Base-by-base conservation (phyloP, 2,329 filamentous ascomycete species). In the Diaporthe sp. region DNA sequence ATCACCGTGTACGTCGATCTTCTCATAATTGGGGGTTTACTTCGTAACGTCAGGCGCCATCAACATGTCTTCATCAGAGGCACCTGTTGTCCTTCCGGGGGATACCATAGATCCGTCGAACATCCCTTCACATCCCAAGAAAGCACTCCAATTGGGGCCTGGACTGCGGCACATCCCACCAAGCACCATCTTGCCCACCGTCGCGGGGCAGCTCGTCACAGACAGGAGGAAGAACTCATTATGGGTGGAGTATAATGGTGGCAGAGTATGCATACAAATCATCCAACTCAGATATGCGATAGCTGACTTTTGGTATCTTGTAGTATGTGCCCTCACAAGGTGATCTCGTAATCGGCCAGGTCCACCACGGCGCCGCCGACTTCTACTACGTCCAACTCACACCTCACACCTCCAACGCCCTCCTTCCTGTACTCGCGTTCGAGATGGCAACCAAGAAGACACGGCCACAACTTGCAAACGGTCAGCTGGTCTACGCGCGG, bases 371-470 rank as follows among this genome's bases (percentile, higher is more conserved):
- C 72, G 89, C 92, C 68, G 87, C 89, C 74, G 97, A 98, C 79
- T 89, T 90, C 82, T 98, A 94, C 88, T 92, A 94, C 83, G 95
- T 95, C 82, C 88, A 89, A 78, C 88, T 98, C 71, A 93, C 94
- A 38, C 88, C 91, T 72, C 89, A 92, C 81, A 89, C 89, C 5
- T 85, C 89, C 74, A 83, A 84, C 66, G 95, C 94, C 1, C 87
- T 94, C 25, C 91, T 98, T 1, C 95, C 94, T 0, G 94, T 97
- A 78, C 89, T 98, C 28, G 91, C 95, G n/a, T 99, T 99, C 82
- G 96, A 98, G 84, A 92, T 92, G 77, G 97, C 95, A 25, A 95
- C 93, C 58, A 97, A 96, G 84, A 98, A 98, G 86, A 98, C 95
- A 3, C 90, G 96, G 1, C 97, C 97, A 0, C 89, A 94, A 77